Evolutionary conservation across 768 basidiomycete genomes (phyloP), one percentile per base, ranked within the genome.

Genomic region (Kwoniella heveanensis): DNA sequence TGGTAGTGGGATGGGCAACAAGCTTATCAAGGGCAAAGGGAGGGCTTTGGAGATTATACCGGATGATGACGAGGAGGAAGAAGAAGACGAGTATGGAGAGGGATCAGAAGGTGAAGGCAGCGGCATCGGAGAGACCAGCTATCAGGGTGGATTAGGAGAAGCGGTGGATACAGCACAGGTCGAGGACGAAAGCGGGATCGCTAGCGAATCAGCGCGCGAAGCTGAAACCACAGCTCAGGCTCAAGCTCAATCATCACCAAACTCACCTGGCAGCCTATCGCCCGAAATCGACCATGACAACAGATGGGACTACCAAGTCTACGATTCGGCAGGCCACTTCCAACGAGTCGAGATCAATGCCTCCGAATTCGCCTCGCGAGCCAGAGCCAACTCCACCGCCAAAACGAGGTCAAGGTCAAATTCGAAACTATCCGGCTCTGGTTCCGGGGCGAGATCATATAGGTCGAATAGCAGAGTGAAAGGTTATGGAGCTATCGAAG

Each of bases 11-110:
- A 44, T 52, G 26, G 26, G 57, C 13, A 27, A 29, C 22, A 60
- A 66, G 49, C 27, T 52, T 6, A 47, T 54, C 1, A 71, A 70
- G 30, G 75, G 72, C 9, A 76, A 73, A 57, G 68, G 70, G 22
- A 55, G 67, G 50, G 67, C 62, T 1, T 37, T 73, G 54, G 72
- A 71, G 53, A 72, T 72, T 29, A 68, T 76, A 15, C 54, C 64
- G 39, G 65, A 72, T 57, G 55, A 44, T 10, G 70, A 73, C 27
- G 74, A 71, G 22, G 60, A 66, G 22, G 63, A 65, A 2, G 47
- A 26, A 24, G 63, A 65, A 1, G 47, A 26, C 30, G 51, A 59
- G 36, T 44, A 60, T 39, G 49, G 26, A 15, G 25, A 21, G 27
- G 57, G 26, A 25, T 25, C 25, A 2, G 50, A 52, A n/a, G 15